A percentile compares a stretch with the other conserved stretches of the same genome.
Conservation (phyloP, 495 filamentous ascomycete species). For the Parachaetomium inaequale region DNA sequence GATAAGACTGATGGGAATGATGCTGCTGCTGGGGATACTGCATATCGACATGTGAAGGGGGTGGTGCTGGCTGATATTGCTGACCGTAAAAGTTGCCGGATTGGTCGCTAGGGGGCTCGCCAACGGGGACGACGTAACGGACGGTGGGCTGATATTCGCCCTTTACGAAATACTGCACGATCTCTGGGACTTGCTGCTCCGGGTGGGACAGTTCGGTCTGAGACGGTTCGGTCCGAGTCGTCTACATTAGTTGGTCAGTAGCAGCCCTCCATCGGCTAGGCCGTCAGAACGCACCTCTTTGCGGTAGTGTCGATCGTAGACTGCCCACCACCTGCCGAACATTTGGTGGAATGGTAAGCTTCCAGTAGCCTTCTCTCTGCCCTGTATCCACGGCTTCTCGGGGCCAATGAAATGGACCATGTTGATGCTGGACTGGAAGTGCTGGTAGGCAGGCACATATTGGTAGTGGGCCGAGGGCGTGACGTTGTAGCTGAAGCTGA, state of each 20-base stretch:
- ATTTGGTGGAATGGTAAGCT: conserved; percentile 74
- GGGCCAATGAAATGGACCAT: conserved; percentile 91
- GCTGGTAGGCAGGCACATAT: conserved; percentile 88
- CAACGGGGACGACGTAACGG: conserved; percentile 29
- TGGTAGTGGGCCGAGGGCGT: conserved; percentile 93
- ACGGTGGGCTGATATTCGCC: conserved; percentile 51
- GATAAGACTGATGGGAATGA: background rate
- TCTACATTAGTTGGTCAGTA: conserved; percentile 3
- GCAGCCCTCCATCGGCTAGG: conserved; percentile 13
- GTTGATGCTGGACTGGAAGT: conserved; percentile 83
- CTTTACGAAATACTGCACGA: conserved; percentile 51
- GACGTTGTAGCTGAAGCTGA: conserved; percentile 96
- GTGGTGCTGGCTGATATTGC: conserved; percentile 25
- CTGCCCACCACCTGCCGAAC: conserved; percentile 80
- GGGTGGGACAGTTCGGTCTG: conserved; percentile 14
- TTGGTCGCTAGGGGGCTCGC: conserved; percentile 24
- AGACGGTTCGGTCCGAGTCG: conserved; percentile 1
- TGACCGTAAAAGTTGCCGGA: conserved; percentile 25
- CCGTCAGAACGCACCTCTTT: conserved; percentile 39
- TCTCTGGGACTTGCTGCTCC: conserved; percentile 24
- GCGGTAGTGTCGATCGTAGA: conserved; percentile 82
- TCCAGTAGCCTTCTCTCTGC: conserved; percentile 54
- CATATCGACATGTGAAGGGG: too few species aligned
- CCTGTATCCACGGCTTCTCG: conserved; percentile 82
- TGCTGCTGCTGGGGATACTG: conserved; percentile 24